These are phyloP conservation scores for Phytopythium kandeliae DNA, from an alignment of 352 stramenopile species.

Conservation along the genomic window DNA sequence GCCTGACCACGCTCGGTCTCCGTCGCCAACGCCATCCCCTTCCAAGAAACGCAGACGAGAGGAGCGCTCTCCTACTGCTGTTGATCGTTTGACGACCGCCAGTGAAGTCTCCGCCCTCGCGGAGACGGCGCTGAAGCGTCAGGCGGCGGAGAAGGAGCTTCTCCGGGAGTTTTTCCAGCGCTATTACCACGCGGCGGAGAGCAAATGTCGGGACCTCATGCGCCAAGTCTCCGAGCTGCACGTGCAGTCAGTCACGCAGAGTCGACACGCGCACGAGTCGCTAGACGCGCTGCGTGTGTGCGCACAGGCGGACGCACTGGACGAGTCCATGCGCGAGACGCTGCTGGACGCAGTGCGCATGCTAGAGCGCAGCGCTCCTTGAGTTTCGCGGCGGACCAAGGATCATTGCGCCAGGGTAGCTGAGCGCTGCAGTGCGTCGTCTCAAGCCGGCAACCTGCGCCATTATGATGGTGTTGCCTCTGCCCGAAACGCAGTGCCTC, in stretches of 20 bases:
- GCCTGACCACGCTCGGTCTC: neutral
- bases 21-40: neutral
- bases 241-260: conserved; percentile 9
- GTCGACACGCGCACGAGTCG: conserved; percentile 22
- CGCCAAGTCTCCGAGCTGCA: conserved; percentile 28
- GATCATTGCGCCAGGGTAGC: neutral
- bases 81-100: neutral
- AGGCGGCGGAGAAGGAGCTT: conserved; percentile 37
- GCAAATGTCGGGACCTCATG: conserved; percentile 31
- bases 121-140: conserved; percentile 9
- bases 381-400: neutral
- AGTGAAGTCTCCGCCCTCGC: neutral
- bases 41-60: neutral
- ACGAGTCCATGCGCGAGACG: conserved; percentile 22
- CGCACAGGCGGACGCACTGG: conserved; percentile 22
- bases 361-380: conserved; percentile 11
- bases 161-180: conserved; percentile 40
- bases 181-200: conserved; percentile 41
- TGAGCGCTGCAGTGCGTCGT: neutral
- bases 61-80: neutral
- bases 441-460: neutral
- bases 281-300: conserved; percentile 24
- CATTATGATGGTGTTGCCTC: neutral
- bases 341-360: conserved; percentile 27
- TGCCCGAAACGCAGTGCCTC: neutral